phyloP scores from a whole-genome alignment of 805 yeast species.

The Monosporozyma unispora region DNA sequence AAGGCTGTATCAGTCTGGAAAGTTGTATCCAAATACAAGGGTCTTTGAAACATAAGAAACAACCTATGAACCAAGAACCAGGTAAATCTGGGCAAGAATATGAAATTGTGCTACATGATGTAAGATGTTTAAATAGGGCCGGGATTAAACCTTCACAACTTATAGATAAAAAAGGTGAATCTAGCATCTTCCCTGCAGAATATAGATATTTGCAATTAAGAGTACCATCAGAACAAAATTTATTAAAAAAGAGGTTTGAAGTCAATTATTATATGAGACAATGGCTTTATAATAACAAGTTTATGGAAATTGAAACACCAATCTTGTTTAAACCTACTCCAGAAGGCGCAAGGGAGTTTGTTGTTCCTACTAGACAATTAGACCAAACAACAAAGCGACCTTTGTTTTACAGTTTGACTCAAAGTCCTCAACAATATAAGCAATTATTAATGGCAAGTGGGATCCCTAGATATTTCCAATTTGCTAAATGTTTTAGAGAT shows the following conservation, averaged over 20 bases:
- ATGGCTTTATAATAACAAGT: slow-evolving; percentile 35
- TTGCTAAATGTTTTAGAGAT: slow-evolving; percentile 92
- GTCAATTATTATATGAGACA: slow-evolving; percentile 42
- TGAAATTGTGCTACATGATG: slow-evolving; percentile 49
- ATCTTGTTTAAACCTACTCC: slow-evolving; percentile 90
- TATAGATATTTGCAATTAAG: slow-evolving; percentile 76
- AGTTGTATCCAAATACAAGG: background rate
- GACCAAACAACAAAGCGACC: slow-evolving; percentile 10
- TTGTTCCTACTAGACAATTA: slow-evolving; percentile 74
- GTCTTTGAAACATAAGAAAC: background rate
- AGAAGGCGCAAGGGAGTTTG: slow-evolving; percentile 93
- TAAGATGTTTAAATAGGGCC: slow-evolving; percentile 55
- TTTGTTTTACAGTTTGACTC: slow-evolving; percentile 81
- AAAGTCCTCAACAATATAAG: slow-evolving; percentile 96
- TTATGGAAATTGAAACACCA: slow-evolving; percentile 89
- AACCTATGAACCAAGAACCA: background rate
- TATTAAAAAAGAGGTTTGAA: slow-evolving; percentile 47
- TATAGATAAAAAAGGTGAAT: slow-evolving; percentile 38
- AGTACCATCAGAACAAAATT: slow-evolving; percentile 44
- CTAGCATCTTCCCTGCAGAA: slow-evolving; percentile 58
- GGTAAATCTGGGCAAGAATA: slow-evolving; percentile 21
- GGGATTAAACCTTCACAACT: slow-evolving; percentile 60
- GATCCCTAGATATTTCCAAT: slow-evolving; percentile 72
- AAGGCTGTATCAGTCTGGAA: slow-evolving; percentile 8
- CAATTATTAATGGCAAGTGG: slow-evolving; percentile 95